A percentile compares a stretch with the other conserved stretches of the same genome.
Conservation (phyloP, 2,329 filamentous ascomycete genomes). For the Venturia nashicola region DNA sequence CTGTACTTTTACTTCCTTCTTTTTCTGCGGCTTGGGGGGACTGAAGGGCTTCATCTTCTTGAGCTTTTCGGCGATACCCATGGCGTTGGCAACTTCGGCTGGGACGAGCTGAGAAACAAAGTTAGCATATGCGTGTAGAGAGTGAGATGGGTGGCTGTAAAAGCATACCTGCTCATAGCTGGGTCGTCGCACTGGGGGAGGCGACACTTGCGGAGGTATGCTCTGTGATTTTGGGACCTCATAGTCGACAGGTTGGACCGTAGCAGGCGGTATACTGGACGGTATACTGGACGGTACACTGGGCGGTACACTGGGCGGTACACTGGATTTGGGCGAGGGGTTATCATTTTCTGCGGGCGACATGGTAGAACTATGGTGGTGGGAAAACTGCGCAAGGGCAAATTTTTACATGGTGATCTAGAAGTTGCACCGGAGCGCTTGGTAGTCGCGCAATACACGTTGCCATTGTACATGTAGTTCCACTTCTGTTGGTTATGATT, state of each 20-base stretch:
- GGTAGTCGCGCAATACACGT: no score
- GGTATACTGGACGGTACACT: background rate
- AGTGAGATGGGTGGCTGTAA: background rate
- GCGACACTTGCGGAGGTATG: background rate
- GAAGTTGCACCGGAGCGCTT: no score
- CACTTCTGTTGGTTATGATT: no score
- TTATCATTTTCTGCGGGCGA: background rate
- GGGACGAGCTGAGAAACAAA: background rate
- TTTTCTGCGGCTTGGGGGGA: background rate
- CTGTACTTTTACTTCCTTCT: background rate
- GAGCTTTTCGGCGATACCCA: background rate
- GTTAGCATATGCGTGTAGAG: background rate
- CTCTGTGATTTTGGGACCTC: slow-evolving; percentile 2
- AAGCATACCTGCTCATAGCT: slow-evolving; percentile 5
- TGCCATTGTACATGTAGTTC: no score
- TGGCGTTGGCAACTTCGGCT: slow-evolving; percentile 3
- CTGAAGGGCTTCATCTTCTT: slow-evolving; percentile 5
- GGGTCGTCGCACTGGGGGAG: background rate
- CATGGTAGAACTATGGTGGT: background rate
- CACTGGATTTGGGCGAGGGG: background rate
- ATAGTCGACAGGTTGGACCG: background rate
- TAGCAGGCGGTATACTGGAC: background rate
- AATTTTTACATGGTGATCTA: no score
- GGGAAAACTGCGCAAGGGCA: background rate
- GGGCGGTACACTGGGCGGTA: background rate